A percentile compares a stretch with the other conserved stretches of the same genome.
These are phyloP conservation scores for Theobroma cacao DNA, from an alignment of 345 rosid genomes.

Conservation along the genomic window DNA sequence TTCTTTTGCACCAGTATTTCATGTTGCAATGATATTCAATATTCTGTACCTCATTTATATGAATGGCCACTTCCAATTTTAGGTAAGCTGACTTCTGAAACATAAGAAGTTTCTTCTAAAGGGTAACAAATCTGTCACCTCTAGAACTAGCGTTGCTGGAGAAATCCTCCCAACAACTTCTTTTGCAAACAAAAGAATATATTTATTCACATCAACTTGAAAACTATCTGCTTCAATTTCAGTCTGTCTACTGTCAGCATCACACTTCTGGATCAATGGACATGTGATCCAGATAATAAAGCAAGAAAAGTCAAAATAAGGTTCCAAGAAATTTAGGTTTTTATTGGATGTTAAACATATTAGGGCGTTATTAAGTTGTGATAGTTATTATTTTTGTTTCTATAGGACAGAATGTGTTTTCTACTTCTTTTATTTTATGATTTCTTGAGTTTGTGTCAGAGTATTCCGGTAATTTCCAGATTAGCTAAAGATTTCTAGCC, in stretches of 20 bases:
- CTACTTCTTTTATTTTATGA: not conserved
- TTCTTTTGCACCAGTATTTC: not conserved
- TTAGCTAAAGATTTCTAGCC: not conserved
- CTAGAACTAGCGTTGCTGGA: not conserved
- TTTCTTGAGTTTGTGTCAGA: not conserved
- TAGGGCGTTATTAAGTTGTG: too few species aligned
- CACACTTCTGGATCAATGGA: not conserved
- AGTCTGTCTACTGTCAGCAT: not conserved
- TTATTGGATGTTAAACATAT: too few species aligned
- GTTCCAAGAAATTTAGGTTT: too few species aligned
- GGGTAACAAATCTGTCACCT: not conserved
- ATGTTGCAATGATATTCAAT: not conserved
- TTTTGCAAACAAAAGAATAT: not conserved
- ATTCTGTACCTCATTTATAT: not conserved
- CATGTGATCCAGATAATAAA: not conserved
- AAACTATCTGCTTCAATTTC: not conserved
- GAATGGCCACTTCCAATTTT: not conserved
- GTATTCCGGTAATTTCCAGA: not conserved
- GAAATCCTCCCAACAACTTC: not conserved
- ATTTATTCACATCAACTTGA: not conserved
- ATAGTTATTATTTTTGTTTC: not conserved
- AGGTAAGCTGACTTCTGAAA: not conserved
- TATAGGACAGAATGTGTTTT: too few species aligned
- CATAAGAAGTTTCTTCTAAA: not conserved
- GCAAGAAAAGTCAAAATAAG: not conserved